Evolutionary conservation across 495 filamentous ascomycete species (phyloP), one percentile per base, ranked within the genome.

Genomic region (Penicillium verhagenii): DNA sequence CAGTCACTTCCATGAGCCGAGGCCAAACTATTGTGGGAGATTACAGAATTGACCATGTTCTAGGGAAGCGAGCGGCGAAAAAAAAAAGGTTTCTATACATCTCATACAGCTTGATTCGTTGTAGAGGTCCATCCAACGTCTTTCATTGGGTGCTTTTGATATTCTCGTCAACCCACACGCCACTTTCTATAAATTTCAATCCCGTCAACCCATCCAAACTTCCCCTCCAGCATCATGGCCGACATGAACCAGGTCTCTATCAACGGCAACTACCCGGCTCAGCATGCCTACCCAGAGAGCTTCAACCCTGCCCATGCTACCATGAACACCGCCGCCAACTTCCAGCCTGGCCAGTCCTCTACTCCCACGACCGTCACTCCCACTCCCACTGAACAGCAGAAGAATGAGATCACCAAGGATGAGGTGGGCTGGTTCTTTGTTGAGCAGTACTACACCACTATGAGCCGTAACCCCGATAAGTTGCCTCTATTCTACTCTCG

Each of bases 341-440:
- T 79, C 64, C 72, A 75, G 57, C 73, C 76, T 39, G 68, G 70
- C 19, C 77, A 76, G 62, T 71, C 69, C 49, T 70, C 70, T 40
- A 79, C 74, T 33, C 69, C 76, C 24, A 70, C 72, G 35, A 74
- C 74, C 57, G 70, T 60, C 44, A 67, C 75, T 24, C 65, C 61
- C 44, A 67, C 75, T 24, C 65, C 66, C 26, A 67, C 58, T 39
- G 75, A 73, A 9, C 64, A 65, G 52, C 70, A 74, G 57, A 77
- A 75, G 61, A 75, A 68, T 56, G 71, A 70, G 49, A 78, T 73
- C 58, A 69, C 77, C 40, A 95, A 94, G 71, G 90, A 92, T 72
- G 91, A 97, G 74, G 89, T 98, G 48, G 94, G 91, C 63, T 98
- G 94, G 94, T 97, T 92, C 72, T 98, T 98, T 59, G 94, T 97